Evolutionary conservation across 2,329 filamentous ascomycete species (phyloP).

Genomic region (Trichoderma sp.): DNA sequence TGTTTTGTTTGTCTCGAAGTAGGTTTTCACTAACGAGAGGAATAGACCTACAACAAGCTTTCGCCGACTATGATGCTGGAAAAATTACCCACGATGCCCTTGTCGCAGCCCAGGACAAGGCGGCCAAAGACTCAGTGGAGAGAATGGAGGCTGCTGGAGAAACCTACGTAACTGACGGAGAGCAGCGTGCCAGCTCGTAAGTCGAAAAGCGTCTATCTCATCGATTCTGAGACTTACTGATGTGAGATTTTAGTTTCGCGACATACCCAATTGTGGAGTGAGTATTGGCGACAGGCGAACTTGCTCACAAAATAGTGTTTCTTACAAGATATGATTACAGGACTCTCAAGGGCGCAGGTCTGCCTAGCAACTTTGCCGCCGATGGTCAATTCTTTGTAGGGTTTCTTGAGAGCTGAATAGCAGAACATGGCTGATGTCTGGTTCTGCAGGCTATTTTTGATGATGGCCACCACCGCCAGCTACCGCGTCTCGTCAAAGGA

Average conservation of each 20-base stretch:
- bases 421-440: background rate
- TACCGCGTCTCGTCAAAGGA: slow-evolving; percentile 17
- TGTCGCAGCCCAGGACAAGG: slow-evolving; percentile 12
- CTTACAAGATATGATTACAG: background rate
- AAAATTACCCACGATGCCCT: slow-evolving; percentile 15
- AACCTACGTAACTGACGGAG: slow-evolving; percentile 19
- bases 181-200: slow-evolving; percentile 20
- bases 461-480: slow-evolving; percentile 22
- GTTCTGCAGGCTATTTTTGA: slow-evolving; percentile 13
- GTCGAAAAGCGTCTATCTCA: background rate
- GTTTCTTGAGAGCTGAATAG: background rate
- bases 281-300: background rate
- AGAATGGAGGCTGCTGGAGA: slow-evolving; percentile 18
- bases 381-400: slow-evolving; percentile 21
- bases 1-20: too few species aligned
- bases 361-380: slow-evolving; percentile 12
- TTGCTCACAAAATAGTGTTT: background rate
- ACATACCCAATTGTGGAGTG: slow-evolving; percentile 21
- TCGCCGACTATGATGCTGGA: slow-evolving; percentile 19
- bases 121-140: slow-evolving; percentile 18
- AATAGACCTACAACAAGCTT: slow-evolving; percentile 20
- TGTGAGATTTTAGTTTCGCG: slow-evolving; percentile 15
- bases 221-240: background rate
- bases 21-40: background rate
- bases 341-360: slow-evolving; percentile 18